phyloP scores from a whole-genome alignment of 1,284 basidiomycete genomes.

The Leccinum solheimii region DNA sequence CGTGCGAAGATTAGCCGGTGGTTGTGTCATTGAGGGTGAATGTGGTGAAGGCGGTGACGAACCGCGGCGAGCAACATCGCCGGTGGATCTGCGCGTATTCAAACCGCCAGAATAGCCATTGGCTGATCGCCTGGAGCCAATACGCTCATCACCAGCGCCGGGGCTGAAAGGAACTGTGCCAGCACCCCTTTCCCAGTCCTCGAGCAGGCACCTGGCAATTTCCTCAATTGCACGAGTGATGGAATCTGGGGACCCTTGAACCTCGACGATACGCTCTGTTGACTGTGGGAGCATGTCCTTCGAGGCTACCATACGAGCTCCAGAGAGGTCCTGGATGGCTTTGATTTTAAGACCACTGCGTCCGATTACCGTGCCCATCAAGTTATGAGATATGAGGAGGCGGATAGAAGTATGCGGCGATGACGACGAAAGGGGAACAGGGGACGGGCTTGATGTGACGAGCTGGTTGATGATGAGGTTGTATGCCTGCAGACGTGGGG shows the following conservation, averaged over 20 bases:
- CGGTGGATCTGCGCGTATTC: conserved; percentile 58
- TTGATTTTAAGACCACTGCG: conserved; percentile 98
- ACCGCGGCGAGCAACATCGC: conserved; percentile 46
- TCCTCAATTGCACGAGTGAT: conserved; percentile 92
- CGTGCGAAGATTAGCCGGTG: conserved; percentile 81
- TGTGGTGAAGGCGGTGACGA: conserved; percentile 60
- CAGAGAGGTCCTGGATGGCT: conserved; percentile 97
- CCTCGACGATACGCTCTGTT: conserved; percentile 96
- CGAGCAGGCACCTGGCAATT: conserved; percentile 92
- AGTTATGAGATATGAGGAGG: conserved; percentile 95
- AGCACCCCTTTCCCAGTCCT: conserved; percentile 93
- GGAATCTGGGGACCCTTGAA: conserved; percentile 89
- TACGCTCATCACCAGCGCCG: conserved; percentile 76
- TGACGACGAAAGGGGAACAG: conserved; percentile 59
- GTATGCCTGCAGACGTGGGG: conserved; percentile 68
- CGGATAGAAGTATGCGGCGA: conserved; percentile 86
- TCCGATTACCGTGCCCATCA: conserved; percentile 99
- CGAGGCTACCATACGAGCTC: conserved; percentile 96
- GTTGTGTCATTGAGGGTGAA: conserved; percentile 52
- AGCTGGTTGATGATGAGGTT: conserved; percentile 93
- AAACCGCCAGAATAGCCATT: conserved; percentile 48
- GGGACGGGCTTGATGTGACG: conserved; percentile 74
- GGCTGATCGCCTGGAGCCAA: conserved; percentile 46
- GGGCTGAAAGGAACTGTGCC: conserved; percentile 97
- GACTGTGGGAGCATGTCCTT: conserved; percentile 99